Evolutionary conservation across 495 filamentous ascomycete genomes (phyloP).

Genomic region (Trypethelium eluteriae): DNA sequence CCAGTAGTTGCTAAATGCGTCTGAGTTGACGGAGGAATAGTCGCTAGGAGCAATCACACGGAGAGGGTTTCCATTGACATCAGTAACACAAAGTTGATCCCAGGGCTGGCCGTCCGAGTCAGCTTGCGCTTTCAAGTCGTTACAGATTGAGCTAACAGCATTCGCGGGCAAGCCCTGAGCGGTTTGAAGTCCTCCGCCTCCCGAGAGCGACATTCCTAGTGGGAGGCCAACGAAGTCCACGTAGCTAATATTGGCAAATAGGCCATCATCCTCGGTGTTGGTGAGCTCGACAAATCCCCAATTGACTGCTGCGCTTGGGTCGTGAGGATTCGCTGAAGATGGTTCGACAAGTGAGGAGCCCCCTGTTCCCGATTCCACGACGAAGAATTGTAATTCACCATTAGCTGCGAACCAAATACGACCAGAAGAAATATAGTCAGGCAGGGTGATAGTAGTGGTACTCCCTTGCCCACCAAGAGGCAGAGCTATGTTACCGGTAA

Average conservation of each 20-base stretch:
- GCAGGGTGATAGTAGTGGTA: conserved; percentile 37
- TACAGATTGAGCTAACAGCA: conserved; percentile 36
- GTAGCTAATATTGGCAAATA: conserved; percentile 43
- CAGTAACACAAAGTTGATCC: conserved; percentile 35
- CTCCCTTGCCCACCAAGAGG: conserved; percentile 30
- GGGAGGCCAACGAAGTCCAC: conserved; percentile 44
- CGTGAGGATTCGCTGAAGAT: conserved; percentile 37
- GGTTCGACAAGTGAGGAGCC: conserved; percentile 39
- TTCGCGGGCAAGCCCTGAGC: conserved; percentile 33
- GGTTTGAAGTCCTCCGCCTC: conserved; percentile 29
- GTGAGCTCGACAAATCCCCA: conserved; percentile 46
- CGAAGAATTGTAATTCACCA: conserved; percentile 39
- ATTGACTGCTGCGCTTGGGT: conserved; percentile 38
- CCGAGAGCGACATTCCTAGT: conserved; percentile 36
- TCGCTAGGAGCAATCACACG: conserved; percentile 39
- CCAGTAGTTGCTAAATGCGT: conserved; percentile 35
- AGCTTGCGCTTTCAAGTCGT: conserved; percentile 32
- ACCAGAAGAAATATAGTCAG: conserved; percentile 36
- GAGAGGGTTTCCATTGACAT: conserved; percentile 31
- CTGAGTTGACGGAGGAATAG: conserved; percentile 29
- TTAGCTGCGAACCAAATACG: conserved; percentile 40
- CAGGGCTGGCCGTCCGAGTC: conserved; percentile 35
- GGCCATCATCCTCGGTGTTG: conserved; percentile 32
- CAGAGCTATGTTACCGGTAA: conserved; percentile 31
- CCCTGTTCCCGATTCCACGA: conserved; percentile 24